Conservation (phyloP, 306 rosid genomes). For the Cicer judaicum region DNA sequence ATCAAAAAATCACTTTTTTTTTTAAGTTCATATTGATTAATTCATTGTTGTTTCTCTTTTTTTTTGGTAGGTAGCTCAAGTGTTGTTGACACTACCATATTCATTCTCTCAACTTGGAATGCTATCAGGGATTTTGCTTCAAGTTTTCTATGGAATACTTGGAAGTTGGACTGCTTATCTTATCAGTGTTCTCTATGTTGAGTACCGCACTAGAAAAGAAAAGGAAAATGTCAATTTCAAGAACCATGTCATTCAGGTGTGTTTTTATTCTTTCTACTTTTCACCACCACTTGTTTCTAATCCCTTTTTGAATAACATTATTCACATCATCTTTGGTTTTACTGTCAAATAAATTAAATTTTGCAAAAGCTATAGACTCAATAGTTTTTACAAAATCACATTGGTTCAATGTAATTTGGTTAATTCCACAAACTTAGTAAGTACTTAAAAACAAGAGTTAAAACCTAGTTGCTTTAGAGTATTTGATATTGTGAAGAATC, state of each 20-base stretch:
- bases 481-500: background rate
- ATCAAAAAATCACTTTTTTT: background rate
- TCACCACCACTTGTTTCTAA: constrained; percentile 29
- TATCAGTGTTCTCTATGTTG: constrained; percentile 88
- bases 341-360: too few relatives aligned
- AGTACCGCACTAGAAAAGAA: constrained; percentile 85
- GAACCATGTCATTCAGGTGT: constrained; percentile 97
- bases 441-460: too few relatives aligned
- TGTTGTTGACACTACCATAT: constrained; percentile 89
- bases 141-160: constrained; percentile 78
- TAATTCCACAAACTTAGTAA: too few relatives aligned
- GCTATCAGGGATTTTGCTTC: constrained; percentile 80
- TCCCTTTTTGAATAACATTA: background rate
- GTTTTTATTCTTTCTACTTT: constrained; percentile 5
- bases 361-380: too few relatives aligned
- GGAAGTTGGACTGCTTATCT: constrained; percentile 99
- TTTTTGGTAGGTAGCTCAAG: constrained; percentile 86
- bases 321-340: too few relatives aligned
- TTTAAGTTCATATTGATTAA: background rate
- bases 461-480: too few relatives aligned
- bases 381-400: too few relatives aligned
- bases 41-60: background rate
- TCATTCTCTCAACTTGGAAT: constrained; percentile 98
- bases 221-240: constrained; percentile 89
- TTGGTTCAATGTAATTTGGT: too few relatives aligned